Conservation (phyloP, 2,329 filamentous ascomycete genomes). For the Tolypocladium tropicale region DNA sequence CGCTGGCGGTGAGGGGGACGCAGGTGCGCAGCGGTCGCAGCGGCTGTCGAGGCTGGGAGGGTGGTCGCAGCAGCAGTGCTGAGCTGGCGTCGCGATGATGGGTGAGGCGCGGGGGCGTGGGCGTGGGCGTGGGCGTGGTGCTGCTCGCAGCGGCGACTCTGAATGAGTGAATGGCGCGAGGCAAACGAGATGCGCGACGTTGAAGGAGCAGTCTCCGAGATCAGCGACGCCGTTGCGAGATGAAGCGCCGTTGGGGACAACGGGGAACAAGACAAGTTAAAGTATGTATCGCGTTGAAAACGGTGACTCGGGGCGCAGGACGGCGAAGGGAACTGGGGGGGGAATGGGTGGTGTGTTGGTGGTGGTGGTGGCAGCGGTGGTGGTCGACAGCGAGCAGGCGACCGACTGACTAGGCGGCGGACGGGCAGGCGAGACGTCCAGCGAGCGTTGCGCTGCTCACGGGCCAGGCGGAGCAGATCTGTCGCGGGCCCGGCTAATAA, state of each 20-base stretch:
- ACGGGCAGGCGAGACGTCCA: background rate
- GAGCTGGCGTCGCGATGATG: background rate
- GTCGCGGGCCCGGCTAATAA: background rate
- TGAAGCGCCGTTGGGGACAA: background rate
- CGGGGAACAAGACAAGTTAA: background rate
- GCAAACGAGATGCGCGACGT: background rate
- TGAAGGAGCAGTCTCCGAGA: background rate
- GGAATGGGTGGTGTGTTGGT: background rate
- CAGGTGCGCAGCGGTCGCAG: background rate
- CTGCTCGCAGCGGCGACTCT: background rate
- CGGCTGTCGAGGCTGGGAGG: background rate
- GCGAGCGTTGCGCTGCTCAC: background rate
- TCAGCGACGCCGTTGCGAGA: background rate
- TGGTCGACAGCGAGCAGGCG: background rate
- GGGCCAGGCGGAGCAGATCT: background rate
- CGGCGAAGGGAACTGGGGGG: background rate
- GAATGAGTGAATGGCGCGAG: background rate
- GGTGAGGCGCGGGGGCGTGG: too few relatives aligned
- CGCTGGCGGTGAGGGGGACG: background rate
- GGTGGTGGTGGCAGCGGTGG: too few relatives aligned
- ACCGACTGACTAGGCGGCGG: background rate
- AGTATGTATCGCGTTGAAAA: background rate
- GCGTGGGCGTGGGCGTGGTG: background rate
- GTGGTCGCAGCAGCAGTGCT: background rate
- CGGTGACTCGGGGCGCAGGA: background rate